phyloP scores from a whole-genome alignment of 2,329 filamentous ascomycete genomes.

The Penicillium sp. region DNA sequence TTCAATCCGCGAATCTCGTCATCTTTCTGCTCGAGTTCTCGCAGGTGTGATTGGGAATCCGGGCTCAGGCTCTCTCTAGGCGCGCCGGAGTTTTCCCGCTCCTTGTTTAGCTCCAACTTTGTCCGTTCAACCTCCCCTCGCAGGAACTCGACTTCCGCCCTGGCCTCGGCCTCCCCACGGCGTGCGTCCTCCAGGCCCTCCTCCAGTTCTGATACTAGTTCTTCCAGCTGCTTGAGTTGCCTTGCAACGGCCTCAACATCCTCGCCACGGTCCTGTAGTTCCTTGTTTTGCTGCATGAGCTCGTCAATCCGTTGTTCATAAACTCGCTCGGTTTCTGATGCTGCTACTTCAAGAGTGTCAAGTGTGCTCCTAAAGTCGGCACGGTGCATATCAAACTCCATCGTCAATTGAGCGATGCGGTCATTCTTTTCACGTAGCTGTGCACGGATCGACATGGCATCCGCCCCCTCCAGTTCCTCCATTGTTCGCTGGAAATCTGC shows the following conservation, averaged over 20 bases:
- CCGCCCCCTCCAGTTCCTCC: conserved; percentile 80
- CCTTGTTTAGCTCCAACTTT: conserved; percentile 82
- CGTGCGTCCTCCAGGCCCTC: conserved; percentile 95
- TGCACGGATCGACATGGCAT: conserved; percentile 76
- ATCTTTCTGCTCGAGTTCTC: conserved; percentile 90
- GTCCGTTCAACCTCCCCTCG: conserved; percentile 93
- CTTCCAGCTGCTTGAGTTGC: conserved; percentile 93
- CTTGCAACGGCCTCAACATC: conserved; percentile 90
- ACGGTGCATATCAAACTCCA: conserved; percentile 92
- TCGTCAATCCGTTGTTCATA: conserved; percentile 70
- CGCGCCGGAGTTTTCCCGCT: conserved; percentile 78
- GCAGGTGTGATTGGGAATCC: conserved; percentile 55
- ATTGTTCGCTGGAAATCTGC: conserved; percentile 89
- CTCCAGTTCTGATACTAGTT: conserved; percentile 94
- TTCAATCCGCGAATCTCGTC: conserved; percentile 97
- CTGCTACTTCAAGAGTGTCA: conserved; percentile 93
- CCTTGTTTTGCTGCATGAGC: conserved; percentile 79
- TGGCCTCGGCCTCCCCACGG: conserved; percentile 90
- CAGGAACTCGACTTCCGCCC: conserved; percentile 94
- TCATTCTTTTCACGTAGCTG: conserved; percentile 94
- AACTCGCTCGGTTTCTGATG: conserved; percentile 89
- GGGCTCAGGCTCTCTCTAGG: conserved; percentile 58
- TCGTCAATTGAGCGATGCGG: conserved; percentile 88
- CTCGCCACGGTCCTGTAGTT: conserved; percentile 79
- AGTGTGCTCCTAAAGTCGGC: conserved; percentile 97